Evolutionary conservation across 2,329 filamentous ascomycete species (phyloP), one percentile per base, ranked within the genome.

Genomic region (Fusarium goolgardi): DNA sequence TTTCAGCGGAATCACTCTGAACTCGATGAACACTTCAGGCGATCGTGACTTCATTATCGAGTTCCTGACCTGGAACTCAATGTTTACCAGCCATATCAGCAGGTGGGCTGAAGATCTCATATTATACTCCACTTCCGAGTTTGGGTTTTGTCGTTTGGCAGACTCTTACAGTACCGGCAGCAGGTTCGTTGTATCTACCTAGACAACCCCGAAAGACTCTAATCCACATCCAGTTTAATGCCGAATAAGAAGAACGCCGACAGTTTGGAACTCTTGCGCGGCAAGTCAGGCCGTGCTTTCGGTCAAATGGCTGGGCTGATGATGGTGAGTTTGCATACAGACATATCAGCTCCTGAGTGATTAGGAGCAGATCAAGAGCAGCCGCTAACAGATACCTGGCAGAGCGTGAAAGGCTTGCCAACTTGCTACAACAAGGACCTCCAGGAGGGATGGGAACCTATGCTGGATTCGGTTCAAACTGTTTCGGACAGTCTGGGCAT

Each of bases 371-470:
- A 13, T 23, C 31, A 18, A 49, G 21, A 18, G 32, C 15, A 43
- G 23, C 8, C 10, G 27, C 40, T 43, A 25, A 43, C 40, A 11
- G 16, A 18, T 43, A 41, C 15, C 7, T 25, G 9, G 6, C 11
- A 43, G 40, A 91, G 83, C 51, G 80, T 78, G 62, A 81, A 81
- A 71, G 89, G 90, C 55, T 85, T 93, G 40, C 90, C 91, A 20
- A 86, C 84, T 32, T 91, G 89, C 25, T 94, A 94, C 81, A 92
- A 92, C 82, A 92, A 93, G 77, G 90, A 94, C 76, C 77, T 92
- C 43, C 91, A 94, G 77, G 91, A 94, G 78, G 88, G 87, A 40
- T 89, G 92, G 63, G 89, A 93, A 80, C 90, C 91, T 11, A 85
- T 94, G 78, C 84, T 94, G 58, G 91, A 94, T 78, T 88, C 90